Evolutionary conservation across 805 yeast genomes (phyloP).

Genomic region (Hanseniaspora opuntiae): DNA sequence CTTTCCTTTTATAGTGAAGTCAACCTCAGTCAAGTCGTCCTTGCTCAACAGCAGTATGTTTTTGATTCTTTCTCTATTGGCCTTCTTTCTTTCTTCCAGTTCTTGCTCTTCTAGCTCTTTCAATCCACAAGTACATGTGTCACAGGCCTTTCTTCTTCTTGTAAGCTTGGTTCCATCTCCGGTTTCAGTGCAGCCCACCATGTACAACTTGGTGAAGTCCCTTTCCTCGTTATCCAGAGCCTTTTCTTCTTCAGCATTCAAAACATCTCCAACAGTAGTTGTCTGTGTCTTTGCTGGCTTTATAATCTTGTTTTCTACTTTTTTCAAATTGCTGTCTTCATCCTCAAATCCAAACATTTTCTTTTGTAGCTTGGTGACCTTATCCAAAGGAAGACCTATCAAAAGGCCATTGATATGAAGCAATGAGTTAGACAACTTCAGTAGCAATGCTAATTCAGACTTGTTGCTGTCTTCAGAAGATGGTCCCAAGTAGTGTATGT

Average conservation of each 20-base stretch:
- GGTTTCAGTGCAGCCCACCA: constrained; percentile 19
- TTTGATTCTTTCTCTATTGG: constrained; percentile 30
- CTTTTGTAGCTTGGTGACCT: constrained; percentile 7
- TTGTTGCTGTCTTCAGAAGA: constrained; percentile 8
- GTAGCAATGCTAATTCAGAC: constrained; percentile 3
- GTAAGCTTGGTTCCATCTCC: constrained; percentile 21
- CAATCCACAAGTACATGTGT: constrained; percentile 94
- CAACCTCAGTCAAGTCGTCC: constrained; percentile 76
- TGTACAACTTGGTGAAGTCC: constrained; percentile 9
- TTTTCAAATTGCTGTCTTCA: neutral
- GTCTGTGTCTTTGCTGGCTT: constrained; percentile 34
- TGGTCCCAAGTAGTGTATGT: constrained; percentile 10
- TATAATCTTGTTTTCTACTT: constrained; percentile 4
- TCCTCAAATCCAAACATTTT: constrained; percentile 10
- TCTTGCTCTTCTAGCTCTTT: constrained; percentile 72
- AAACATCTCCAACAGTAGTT: constrained; percentile 16
- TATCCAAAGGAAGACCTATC: constrained; percentile 1
- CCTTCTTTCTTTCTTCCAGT: constrained; percentile 24
- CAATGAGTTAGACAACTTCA: constrained; percentile 7
- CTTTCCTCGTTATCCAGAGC: constrained; percentile 10
- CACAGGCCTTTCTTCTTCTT: constrained; percentile 70
- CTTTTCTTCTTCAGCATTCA: constrained; percentile 28
- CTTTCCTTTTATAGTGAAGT: constrained; percentile 91
- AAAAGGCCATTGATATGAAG: neutral
- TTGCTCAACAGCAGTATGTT: constrained; percentile 37